These are phyloP conservation scores for Chloromonas sp. DNA, from an alignment of 163 green algal species.

Conservation along the genomic window DNA sequence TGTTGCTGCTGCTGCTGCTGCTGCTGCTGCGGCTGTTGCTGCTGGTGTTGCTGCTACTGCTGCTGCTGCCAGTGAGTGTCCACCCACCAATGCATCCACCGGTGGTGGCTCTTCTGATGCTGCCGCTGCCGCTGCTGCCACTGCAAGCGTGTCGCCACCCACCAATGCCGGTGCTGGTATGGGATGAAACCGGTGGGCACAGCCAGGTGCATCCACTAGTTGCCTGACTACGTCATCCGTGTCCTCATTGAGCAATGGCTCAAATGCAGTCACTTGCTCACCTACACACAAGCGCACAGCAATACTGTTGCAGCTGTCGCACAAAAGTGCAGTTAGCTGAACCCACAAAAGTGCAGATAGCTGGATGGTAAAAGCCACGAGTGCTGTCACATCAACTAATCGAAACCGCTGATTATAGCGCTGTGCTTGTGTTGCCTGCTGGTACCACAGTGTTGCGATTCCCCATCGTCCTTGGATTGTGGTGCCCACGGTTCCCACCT, in stretches of 20 bases:
- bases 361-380: too few species aligned
- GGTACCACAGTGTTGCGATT: too few species aligned
- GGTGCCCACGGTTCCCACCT: too few species aligned
- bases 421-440: too few species aligned
- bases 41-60: not conserved
- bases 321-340: not conserved
- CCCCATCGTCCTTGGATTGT: too few species aligned
- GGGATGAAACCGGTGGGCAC: not conserved
- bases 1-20: not conserved
- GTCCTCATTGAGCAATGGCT: slow-evolving; percentile 11
- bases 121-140: too few species aligned
- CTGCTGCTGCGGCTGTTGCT: not conserved
- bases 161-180: not conserved
- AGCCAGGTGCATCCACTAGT: slow-evolving; percentile 3
- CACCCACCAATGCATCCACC: too few species aligned
- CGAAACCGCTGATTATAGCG: too few species aligned
- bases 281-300: not conserved
- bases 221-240: slow-evolving; percentile 9
- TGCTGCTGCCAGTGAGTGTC: not conserved
- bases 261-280: slow-evolving; percentile 1
- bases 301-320: not conserved
- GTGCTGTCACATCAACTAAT: too few species aligned
- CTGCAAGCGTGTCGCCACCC: too few species aligned
- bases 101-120: too few species aligned
- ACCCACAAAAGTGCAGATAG: not conserved